These are phyloP conservation scores for Zangia roseola DNA, from an alignment of 768 basidiomycete genomes.

Conservation along the genomic window DNA sequence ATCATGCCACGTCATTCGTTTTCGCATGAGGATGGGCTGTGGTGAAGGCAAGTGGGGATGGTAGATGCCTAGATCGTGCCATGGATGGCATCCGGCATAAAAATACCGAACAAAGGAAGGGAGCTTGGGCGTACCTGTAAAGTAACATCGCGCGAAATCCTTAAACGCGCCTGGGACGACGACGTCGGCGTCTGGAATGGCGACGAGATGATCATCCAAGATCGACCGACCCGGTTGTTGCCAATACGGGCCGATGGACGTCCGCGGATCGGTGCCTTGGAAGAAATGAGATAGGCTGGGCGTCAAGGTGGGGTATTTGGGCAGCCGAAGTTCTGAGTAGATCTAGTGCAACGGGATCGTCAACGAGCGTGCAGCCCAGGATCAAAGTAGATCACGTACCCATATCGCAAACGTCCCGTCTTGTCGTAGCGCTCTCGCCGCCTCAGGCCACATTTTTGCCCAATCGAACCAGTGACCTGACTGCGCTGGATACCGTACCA, in stretches of 20 bases:
- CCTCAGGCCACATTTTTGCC: constrained; percentile 67
- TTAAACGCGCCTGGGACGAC: constrained; percentile 35
- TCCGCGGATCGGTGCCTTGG: constrained; percentile 53
- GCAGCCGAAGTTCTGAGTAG: constrained; percentile 74
- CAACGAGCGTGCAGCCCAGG: no score
- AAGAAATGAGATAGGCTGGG: constrained; percentile 61
- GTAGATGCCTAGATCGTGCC: constrained; percentile 38
- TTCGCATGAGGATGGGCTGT: constrained; percentile 51
- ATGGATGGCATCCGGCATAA: no score
- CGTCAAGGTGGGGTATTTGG: constrained; percentile 54
- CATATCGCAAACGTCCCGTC: constrained; percentile 72
- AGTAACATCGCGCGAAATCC: constrained; percentile 53
- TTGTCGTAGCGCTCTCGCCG: constrained; percentile 52
- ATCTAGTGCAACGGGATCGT: constrained; percentile 32
- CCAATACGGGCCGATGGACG: constrained; percentile 71
- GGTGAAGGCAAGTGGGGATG: constrained; percentile 36
- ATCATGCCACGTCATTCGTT: constrained; percentile 62
- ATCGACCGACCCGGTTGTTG: constrained; percentile 78
- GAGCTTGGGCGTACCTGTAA: constrained; percentile 45
- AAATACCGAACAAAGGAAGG: background rate
- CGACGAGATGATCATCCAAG: constrained; percentile 66
- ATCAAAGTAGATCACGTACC: constrained; percentile 40
- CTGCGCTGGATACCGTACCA: constrained; percentile 46
- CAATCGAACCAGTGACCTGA: constrained; percentile 86
- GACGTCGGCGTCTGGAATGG: constrained; percentile 55